A percentile compares a stretch with the other conserved stretches of the same genome.
Evolutionary conservation across 495 filamentous ascomycete species (phyloP).

Genomic region (Aspergillus indologenus): DNA sequence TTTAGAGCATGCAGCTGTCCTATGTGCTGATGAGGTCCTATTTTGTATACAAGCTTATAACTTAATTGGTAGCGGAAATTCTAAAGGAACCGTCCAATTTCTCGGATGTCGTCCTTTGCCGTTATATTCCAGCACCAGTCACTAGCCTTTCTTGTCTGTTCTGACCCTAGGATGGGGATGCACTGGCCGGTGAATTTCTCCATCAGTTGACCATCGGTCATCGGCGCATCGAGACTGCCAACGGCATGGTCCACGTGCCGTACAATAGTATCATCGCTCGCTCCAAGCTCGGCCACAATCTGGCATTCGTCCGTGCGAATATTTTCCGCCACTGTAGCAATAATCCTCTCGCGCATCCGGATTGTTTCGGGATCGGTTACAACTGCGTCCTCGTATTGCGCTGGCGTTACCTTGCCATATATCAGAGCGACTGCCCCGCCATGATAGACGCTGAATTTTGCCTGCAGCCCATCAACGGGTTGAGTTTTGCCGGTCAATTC

Average conservation of each 20-base stretch:
- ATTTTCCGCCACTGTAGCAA: slow-evolving; percentile 36
- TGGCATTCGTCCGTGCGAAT: slow-evolving; percentile 43
- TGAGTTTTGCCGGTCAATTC: slow-evolving; percentile 51
- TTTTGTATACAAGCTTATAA: too few species aligned
- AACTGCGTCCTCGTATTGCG: slow-evolving; percentile 46
- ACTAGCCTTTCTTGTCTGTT: neutral
- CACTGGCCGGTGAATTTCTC: slow-evolving; percentile 48
- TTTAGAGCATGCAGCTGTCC: too few species aligned
- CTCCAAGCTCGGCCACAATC: slow-evolving; percentile 31
- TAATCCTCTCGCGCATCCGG: slow-evolving; percentile 38
- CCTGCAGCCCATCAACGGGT: slow-evolving; percentile 49
- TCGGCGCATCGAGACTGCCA: slow-evolving; percentile 46
- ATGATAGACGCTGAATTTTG: slow-evolving; percentile 55
- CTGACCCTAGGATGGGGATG: slow-evolving; percentile 17
- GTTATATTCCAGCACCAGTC: slow-evolving; percentile 22
- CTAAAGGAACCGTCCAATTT: slow-evolving; percentile 5
- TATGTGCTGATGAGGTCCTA: too few species aligned
- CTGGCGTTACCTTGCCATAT: slow-evolving; percentile 49
- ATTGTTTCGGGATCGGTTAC: slow-evolving; percentile 38
- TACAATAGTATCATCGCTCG: slow-evolving; percentile 37
- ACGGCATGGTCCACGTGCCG: slow-evolving; percentile 48
- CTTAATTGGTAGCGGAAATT: neutral
- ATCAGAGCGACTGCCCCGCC: slow-evolving; percentile 48
- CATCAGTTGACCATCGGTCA: slow-evolving; percentile 42
- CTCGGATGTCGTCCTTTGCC: slow-evolving; percentile 4